Evolutionary conservation across 371 early-diverging fungal species (phyloP).

Genomic region (Mucor saturninus): DNA sequence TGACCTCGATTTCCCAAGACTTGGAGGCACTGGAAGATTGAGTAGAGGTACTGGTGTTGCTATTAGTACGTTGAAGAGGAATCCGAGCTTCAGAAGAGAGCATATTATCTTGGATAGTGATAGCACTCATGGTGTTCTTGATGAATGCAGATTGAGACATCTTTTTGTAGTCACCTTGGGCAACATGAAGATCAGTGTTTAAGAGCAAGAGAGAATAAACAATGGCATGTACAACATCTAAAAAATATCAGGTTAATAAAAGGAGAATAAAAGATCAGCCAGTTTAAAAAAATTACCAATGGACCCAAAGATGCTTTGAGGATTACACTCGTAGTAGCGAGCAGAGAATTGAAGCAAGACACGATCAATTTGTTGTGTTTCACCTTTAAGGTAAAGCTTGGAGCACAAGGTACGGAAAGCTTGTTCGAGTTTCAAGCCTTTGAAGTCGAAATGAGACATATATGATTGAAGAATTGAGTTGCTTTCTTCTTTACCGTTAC

Average conservation of each 20-base stretch:
- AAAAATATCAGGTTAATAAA: not conserved
- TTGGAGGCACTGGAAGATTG: constrained; percentile 18
- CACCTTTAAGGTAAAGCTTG: constrained; percentile 76
- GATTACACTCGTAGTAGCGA: constrained; percentile 79
- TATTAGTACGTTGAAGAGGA: constrained; percentile 20
- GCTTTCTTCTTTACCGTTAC: constrained; percentile 53
- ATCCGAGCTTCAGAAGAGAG: not conserved
- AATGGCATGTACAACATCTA: constrained; percentile 77
- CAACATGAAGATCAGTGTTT: constrained; percentile 89
- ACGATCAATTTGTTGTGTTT: constrained; percentile 85
- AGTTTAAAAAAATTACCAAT: constrained; percentile 5
- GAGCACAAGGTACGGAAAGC: constrained; percentile 76
- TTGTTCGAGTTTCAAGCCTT: constrained; percentile 65
- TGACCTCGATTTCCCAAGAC: constrained; percentile 29
- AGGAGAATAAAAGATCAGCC: not conserved
- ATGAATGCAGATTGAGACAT: constrained; percentile 60
- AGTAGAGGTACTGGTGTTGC: constrained; percentile 9
- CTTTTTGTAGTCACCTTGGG: constrained; percentile 59
- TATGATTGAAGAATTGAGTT: constrained; percentile 64
- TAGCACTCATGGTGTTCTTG: constrained; percentile 52
- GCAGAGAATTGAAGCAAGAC: constrained; percentile 73
- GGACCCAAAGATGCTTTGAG: constrained; percentile 48
- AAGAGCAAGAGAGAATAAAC: constrained; percentile 82
- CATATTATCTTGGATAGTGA: constrained; percentile 7
- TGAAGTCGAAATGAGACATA: constrained; percentile 75